phyloP scores from a whole-genome alignment of 371 early-diverging fungal genomes.

The Lichtheimia ornata region DNA sequence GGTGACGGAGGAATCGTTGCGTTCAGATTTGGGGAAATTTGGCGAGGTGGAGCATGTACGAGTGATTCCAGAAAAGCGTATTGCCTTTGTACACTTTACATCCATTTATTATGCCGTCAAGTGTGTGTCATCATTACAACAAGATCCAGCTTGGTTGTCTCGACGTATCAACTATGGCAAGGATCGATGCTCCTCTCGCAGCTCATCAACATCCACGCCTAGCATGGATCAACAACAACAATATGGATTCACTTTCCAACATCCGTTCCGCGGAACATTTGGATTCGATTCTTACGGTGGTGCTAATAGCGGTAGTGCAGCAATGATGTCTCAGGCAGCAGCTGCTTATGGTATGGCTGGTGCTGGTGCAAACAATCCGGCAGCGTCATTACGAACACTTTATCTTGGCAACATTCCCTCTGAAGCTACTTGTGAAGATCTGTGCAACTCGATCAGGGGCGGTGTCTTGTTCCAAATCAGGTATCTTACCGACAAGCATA shows the following conservation, averaged over 20 bases:
- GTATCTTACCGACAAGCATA: conserved; percentile 72
- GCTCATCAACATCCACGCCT: conserved; percentile 1
- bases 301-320: neutral
- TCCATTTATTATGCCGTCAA: conserved; percentile 68
- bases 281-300: conserved; percentile 19
- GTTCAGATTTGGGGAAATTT: conserved; percentile 58
- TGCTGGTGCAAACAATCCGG: neutral
- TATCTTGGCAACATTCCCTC: conserved; percentile 77
- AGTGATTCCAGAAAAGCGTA: conserved; percentile 67
- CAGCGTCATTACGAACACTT: conserved; percentile 43
- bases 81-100: conserved; percentile 83
- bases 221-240: conserved; percentile 6
- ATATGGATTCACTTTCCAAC: conserved; percentile 17
- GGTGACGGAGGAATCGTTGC: conserved; percentile 52
- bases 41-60: conserved; percentile 75
- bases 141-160: conserved; percentile 51
- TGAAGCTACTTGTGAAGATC: conserved; percentile 72
- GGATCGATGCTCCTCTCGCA: conserved; percentile 65
- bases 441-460: conserved; percentile 87
- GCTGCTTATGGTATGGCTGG: too few relatives aligned
- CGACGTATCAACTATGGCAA: conserved; percentile 73
- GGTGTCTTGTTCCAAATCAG: conserved; percentile 75
- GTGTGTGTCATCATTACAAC: conserved; percentile 59
- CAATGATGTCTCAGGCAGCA: conserved; percentile 11
- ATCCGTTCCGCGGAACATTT: conserved; percentile 13